A percentile compares a stretch with the other conserved stretches of the same genome.
These are phyloP conservation scores for Claviceps humidiphila DNA, from an alignment of 2,329 filamentous ascomycete species.

Conservation along the genomic window DNA sequence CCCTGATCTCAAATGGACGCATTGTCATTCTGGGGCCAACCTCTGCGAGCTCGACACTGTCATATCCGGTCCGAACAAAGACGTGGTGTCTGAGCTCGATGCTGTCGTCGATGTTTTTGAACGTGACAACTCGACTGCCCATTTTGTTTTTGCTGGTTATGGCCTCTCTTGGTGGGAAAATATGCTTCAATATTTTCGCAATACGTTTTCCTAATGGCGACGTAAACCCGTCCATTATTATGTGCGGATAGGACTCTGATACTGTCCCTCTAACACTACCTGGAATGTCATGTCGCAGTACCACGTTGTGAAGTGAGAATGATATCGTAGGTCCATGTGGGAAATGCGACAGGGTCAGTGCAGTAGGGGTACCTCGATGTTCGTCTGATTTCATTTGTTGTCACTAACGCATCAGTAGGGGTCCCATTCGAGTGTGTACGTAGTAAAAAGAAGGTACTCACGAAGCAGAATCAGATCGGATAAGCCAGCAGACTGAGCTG, in stretches of 20 bases:
- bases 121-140: conserved; percentile 80
- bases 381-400: conserved; percentile 30
- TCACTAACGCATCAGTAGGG: too few relatives aligned
- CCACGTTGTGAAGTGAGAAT: conserved; percentile 85
- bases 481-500: conserved; percentile 66
- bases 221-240: conserved; percentile 90
- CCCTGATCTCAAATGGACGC: conserved; percentile 84
- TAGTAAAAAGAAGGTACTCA: background rate
- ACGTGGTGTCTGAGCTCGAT: conserved; percentile 77
- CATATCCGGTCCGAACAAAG: conserved; percentile 84
- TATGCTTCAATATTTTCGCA: conserved; percentile 81
- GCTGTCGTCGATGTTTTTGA: conserved; percentile 85
- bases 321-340: conserved; percentile 71
- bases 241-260: conserved; percentile 81
- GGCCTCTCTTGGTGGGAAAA: conserved; percentile 80
- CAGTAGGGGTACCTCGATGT: conserved; percentile 83
- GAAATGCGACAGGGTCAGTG: conserved; percentile 74
- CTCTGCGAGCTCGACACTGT: conserved; percentile 78
- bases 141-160: conserved; percentile 59
- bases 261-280: conserved; percentile 78
- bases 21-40: conserved; percentile 96
- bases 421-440: background rate
- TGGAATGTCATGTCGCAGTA: conserved; percentile 84
- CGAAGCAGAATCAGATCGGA: conserved; percentile 73
- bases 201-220: conserved; percentile 69